Conservation (phyloP, 495 filamentous ascomycete genomes). For the Trichocladium antarcticum region DNA sequence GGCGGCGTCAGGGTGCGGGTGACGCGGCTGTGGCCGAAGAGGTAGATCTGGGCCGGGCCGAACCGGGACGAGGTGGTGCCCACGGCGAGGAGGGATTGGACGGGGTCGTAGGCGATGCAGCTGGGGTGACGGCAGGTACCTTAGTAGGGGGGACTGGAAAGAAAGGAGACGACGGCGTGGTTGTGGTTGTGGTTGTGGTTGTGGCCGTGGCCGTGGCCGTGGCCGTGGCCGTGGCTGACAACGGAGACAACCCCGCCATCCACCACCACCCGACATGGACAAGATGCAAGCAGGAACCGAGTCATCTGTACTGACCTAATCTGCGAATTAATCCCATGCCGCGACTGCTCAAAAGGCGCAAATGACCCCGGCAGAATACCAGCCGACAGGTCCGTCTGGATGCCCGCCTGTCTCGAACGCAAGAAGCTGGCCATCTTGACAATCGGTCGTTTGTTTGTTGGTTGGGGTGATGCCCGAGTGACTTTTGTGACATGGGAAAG, state of each 20-base stretch:
- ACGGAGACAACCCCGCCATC: too few relatives aligned
- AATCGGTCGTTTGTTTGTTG: not conserved
- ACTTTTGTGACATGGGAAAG: too few relatives aligned
- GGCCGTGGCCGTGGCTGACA: too few relatives aligned
- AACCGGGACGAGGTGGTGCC: slow-evolving; percentile 75
- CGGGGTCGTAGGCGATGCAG: slow-evolving; percentile 76
- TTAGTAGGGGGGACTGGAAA: not conserved
- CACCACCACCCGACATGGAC: too few relatives aligned
- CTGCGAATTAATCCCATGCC: slow-evolving; percentile 82
- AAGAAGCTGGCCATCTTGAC: slow-evolving; percentile 69
- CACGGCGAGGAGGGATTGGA: slow-evolving; percentile 88
- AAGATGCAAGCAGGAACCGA: too few relatives aligned
- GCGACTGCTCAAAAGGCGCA: slow-evolving; percentile 67
- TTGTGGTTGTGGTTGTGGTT: too few relatives aligned
- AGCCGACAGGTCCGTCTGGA: slow-evolving; percentile 80
- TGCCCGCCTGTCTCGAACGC: slow-evolving; percentile 82
- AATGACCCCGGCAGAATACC: slow-evolving; percentile 65
- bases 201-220: too few relatives aligned
- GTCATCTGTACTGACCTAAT: slow-evolving; percentile 49
- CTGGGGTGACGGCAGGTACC: slow-evolving; percentile 33
- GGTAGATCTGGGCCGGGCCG: slow-evolving; percentile 71
- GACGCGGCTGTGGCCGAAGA: slow-evolving; percentile 80
- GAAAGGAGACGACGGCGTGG: too few relatives aligned
- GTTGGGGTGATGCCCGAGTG: too few relatives aligned
- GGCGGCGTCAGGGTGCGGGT: slow-evolving; percentile 62